A percentile compares a stretch with the other conserved stretches of the same genome.
phyloP scores from a whole-genome alignment of 2,329 filamentous ascomycete genomes.

The Sclerotinia glacialis region DNA sequence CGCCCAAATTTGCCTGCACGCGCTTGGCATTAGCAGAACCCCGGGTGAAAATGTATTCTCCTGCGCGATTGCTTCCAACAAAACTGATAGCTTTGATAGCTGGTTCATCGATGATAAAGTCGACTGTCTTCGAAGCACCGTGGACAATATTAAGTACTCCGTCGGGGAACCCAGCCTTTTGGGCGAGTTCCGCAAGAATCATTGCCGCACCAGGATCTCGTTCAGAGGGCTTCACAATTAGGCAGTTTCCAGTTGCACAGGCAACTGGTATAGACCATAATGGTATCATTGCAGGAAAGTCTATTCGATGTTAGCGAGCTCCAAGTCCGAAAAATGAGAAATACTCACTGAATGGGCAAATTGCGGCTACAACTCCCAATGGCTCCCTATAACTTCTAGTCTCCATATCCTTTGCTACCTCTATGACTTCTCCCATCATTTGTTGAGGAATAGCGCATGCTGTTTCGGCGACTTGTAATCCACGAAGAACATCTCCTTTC shows the following conservation, averaged over 20 bases:
- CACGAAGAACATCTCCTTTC: slow-evolving; percentile 75
- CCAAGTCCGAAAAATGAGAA: not conserved
- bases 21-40: slow-evolving; percentile 84
- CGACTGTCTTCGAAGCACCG: slow-evolving; percentile 74
- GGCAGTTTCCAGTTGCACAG: slow-evolving; percentile 78
- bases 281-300: slow-evolving; percentile 90
- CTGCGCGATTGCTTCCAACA: slow-evolving; percentile 82
- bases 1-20: slow-evolving; percentile 82
- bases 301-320: slow-evolving; percentile 42
- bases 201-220: slow-evolving; percentile 80
- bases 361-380: slow-evolving; percentile 75
- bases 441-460: slow-evolving; percentile 77
- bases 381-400: slow-evolving; percentile 79
- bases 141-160: slow-evolving; percentile 83
- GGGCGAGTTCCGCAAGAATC: slow-evolving; percentile 77
- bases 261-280: slow-evolving; percentile 88
- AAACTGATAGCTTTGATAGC: slow-evolving; percentile 84
- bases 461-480: slow-evolving; percentile 81
- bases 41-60: slow-evolving; percentile 79
- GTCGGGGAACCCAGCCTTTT: slow-evolving; percentile 77
- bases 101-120: slow-evolving; percentile 83
- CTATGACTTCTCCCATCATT: slow-evolving; percentile 77
- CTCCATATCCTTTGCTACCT: slow-evolving; percentile 89
- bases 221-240: slow-evolving; percentile 83
- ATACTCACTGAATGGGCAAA: slow-evolving; percentile 77